Conservation (phyloP, 208 protist species). For the Strigomonas galati region DNA sequence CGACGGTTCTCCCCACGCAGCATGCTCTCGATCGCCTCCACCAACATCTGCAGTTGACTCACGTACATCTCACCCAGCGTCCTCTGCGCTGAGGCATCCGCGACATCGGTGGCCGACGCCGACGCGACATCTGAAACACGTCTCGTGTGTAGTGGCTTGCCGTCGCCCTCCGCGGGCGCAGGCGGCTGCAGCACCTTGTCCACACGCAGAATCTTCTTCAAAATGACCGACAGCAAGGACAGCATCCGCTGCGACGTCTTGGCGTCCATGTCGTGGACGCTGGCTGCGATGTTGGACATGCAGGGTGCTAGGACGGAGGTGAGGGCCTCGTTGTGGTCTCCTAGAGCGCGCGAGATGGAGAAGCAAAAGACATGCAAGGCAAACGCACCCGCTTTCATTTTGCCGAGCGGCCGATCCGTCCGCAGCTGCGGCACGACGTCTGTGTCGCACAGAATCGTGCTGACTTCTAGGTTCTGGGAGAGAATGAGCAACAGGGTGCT, state of each 20-base stretch:
- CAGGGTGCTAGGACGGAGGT: constrained; percentile 55
- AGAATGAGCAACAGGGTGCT: constrained; percentile 72
- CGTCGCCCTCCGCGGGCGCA: background rate
- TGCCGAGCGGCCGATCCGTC: constrained; percentile 15
- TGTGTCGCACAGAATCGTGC: constrained; percentile 44
- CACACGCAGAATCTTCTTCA: constrained; percentile 46
- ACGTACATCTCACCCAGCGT: constrained; percentile 39
- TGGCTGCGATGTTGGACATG: constrained; percentile 60
- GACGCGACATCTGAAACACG: background rate
- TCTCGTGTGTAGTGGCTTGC: background rate
- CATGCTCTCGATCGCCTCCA: constrained; percentile 61
- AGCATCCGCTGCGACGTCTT: constrained; percentile 61
- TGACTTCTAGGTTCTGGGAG: constrained; percentile 68
- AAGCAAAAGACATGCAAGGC: constrained; percentile 42
- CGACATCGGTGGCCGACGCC: too few relatives aligned
- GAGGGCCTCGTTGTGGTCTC: constrained; percentile 67
- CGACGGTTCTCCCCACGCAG: constrained; percentile 30
- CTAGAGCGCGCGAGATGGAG: constrained; percentile 48
- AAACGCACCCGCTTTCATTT: constrained; percentile 30
- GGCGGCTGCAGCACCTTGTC: constrained; percentile 13
- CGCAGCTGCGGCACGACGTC: constrained; percentile 26
- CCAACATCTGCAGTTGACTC: constrained; percentile 43
- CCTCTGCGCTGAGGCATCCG: background rate
- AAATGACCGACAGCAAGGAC: constrained; percentile 33
- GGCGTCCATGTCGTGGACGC: constrained; percentile 69